Evolutionary conservation across 495 filamentous ascomycete genomes (phyloP), one percentile per base, ranked within the genome.

Genomic region (Neurospora tetraspora): DNA sequence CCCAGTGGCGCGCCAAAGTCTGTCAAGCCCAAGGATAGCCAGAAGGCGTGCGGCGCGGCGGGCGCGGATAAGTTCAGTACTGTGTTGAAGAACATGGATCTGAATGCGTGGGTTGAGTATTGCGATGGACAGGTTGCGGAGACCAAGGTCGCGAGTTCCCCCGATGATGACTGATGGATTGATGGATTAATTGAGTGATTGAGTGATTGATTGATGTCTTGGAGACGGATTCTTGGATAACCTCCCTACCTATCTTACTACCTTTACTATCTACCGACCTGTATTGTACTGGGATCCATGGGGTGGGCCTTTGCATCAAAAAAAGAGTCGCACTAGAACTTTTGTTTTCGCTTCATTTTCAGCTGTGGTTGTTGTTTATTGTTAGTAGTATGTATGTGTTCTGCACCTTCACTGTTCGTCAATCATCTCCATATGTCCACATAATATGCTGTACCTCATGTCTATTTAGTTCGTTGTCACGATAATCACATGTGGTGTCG

Each of bases 31-130:
- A 73, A 80, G 59, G 82, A 80, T 71, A 71, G 70, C 36, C 20
- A 69, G 4, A 68, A 65, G 14, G 39, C 68, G 39, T 76, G 76
- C 73, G 65, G 40, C 2, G 72, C 77, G 12, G 20, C 27, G 0
- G 75, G 72, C 0, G 61, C 76, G 0, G 71, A 75, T 5, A 81
- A 76, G 10, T 91, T 92, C 72, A 90, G 88, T 18, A 92, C 89
- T 3, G 80, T 91, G 5, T 78, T 92, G 72, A 91, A 91, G 83
- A 85, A 86, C 65, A 88, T 89, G 87, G 76, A 87, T 73, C 77
- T 91, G 74, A 82, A 88, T 72, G 85, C 85, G 47, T 91, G 88
- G 88, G 83, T 88, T 6, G 78, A 89, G 76, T 82, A 79, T 40
- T 89, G 87, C 39, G 68, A 76, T 61, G 76, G 76, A 5, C 31